Evolutionary conservation across 2,329 filamentous ascomycete species (phyloP).

Genomic region (Xylariaceae sp.): DNA sequence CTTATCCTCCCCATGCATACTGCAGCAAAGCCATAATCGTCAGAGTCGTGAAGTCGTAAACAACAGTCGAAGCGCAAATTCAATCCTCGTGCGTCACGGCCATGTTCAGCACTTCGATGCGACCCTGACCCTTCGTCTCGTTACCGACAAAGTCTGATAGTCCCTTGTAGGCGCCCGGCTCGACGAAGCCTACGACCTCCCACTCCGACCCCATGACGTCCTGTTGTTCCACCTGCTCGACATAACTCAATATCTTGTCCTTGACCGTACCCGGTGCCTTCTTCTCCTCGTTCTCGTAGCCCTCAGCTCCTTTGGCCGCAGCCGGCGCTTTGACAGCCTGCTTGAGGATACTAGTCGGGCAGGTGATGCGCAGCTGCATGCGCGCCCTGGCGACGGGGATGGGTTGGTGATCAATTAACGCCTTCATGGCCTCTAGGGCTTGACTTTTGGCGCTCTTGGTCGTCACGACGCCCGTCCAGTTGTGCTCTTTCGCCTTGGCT

Average conservation of each 20-base stretch:
- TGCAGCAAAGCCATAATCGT: slow-evolving; percentile 94
- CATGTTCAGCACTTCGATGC: slow-evolving; percentile 93
- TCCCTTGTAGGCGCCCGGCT: slow-evolving; percentile 88
- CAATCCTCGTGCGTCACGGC: slow-evolving; percentile 82
- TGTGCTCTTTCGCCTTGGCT: slow-evolving; percentile 48
- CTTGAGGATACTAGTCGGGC: slow-evolving; percentile 76
- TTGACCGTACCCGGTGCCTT: slow-evolving; percentile 74
- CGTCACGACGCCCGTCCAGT: slow-evolving; percentile 82
- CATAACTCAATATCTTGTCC: slow-evolving; percentile 77
- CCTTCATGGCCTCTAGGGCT: slow-evolving; percentile 94
- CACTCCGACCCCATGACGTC: slow-evolving; percentile 80
- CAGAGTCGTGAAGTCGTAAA: slow-evolving; percentile 31
- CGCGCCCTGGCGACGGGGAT: slow-evolving; percentile 87
- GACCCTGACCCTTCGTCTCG: slow-evolving; percentile 86
- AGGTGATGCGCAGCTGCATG: slow-evolving; percentile 86
- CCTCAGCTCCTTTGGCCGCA: slow-evolving; percentile 35
- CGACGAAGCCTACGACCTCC: slow-evolving; percentile 91
- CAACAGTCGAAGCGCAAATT: neutral
- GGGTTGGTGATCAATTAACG: slow-evolving; percentile 85
- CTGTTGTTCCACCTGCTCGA: slow-evolving; percentile 87
- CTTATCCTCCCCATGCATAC: slow-evolving; percentile 67
- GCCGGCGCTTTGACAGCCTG: slow-evolving; percentile 57
- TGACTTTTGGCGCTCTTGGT: slow-evolving; percentile 91
- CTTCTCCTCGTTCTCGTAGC: slow-evolving; percentile 41
- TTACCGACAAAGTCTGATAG: slow-evolving; percentile 82